Base-by-base conservation (phyloP, 345 rosid genomes). In the Luvunga scandens region DNA sequence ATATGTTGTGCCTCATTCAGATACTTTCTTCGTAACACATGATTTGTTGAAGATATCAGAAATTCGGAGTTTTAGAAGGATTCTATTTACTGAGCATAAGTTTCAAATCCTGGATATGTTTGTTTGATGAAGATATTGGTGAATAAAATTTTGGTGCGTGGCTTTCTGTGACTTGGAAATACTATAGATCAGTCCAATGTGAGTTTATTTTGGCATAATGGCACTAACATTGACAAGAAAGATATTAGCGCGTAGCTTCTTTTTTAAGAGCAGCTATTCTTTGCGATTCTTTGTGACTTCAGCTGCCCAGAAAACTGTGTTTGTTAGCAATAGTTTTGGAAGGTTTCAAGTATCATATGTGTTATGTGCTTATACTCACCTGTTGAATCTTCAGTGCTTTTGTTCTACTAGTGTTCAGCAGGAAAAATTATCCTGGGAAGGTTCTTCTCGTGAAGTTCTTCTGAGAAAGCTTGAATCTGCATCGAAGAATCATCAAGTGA, bases 391-490 rank as follows among this genome's bases (percentile, higher is more conserved):
- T 42, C 72, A 27, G 3, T 34, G 50, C 53, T 75, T 75, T 33
- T 53, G 53, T 55, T 25, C 19, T 18, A 38, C 55, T 55, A 55
- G 45, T 62, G 28, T 34, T 31, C 24, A 18, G 78, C 78, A 9
- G 16, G 21, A 76, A 69, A 80, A 83, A 70, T 73, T 90, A 80
- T 77, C 83, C 75, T 89, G 93, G 91, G 89, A 65, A 79, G 85
- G 77, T 81, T 88, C 93, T 53, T 79, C 90, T 48, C 83, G 72
- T 75, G 83, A 34, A 60, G 79, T 85, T 77, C 86, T 95, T 64
- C 64, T 82, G 80, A 83, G 83, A 65, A 95, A 88, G 85, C 90
- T 92, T 75, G 94, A 91, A 83, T 66, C 53, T 81, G 87, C 91
- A 48, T 79, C 94, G 57, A 86, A 82, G 57, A 77, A 75, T 81